Conservation (phyloP, 2,329 filamentous ascomycete genomes). For the Colletotrichum eremochloae region DNA sequence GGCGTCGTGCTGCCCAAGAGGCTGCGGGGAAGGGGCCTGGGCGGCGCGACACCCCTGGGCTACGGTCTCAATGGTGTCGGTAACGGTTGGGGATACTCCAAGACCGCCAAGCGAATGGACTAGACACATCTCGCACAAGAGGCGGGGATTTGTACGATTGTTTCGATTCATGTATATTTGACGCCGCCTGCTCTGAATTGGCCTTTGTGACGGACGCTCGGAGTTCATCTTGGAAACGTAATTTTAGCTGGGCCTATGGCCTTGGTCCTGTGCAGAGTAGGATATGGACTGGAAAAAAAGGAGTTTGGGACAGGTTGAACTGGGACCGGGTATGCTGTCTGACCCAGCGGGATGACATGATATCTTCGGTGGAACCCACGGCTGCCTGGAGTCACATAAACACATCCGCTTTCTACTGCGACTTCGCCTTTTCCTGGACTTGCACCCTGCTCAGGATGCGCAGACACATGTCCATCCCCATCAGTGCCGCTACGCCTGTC, state of each 20-base stretch:
- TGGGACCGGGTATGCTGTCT: constrained; percentile 3
- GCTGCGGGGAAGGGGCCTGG: constrained; percentile 63
- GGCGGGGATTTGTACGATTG: constrained; percentile 25
- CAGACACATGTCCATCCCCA: constrained; percentile 68
- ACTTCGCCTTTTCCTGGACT: constrained; percentile 51
- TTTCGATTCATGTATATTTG: constrained; percentile 36
- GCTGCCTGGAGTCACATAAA: constrained; percentile 11
- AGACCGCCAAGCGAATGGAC: constrained; percentile 67
- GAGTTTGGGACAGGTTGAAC: constrained; percentile 28
- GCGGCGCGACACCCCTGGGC: constrained; percentile 67
- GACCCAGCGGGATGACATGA: constrained; percentile 23
- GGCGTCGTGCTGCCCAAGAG: constrained; percentile 70
- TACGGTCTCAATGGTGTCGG: constrained; percentile 66
- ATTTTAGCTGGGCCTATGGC: neutral
- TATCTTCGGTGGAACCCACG: constrained; percentile 33
- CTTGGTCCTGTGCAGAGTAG: constrained; percentile 13
- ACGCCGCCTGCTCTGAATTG: neutral
- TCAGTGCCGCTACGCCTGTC: constrained; percentile 58
- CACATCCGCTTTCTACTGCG: constrained; percentile 48
- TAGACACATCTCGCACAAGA: constrained; percentile 44
- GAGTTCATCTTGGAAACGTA: constrained; percentile 11
- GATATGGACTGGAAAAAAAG: constrained; percentile 25
- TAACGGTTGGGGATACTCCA: constrained; percentile 72
- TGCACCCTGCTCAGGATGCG: constrained; percentile 62
- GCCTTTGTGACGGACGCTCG: constrained; percentile 12